A percentile compares a stretch with the other conserved stretches of the same genome.
Conservation (phyloP, 345 rosid genomes). For the Salix koriyanagi region DNA sequence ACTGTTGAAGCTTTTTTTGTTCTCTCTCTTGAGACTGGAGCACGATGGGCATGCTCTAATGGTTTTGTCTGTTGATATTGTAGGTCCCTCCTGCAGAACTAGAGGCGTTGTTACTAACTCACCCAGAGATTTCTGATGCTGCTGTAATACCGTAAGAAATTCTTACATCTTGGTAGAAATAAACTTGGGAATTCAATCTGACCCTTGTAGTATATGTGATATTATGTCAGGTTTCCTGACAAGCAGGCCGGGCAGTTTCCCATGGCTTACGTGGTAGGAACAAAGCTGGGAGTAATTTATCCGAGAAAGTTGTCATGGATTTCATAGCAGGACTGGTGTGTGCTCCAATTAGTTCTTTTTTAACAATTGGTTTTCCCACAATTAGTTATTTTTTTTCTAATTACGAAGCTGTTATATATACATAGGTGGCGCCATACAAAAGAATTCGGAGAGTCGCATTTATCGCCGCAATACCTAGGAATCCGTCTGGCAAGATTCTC, state of each 20-base stretch:
- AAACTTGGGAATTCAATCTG: neutral
- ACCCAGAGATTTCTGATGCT: slow-evolving; percentile 63
- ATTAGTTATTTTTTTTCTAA: neutral
- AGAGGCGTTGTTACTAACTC: slow-evolving; percentile 72
- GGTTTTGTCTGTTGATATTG: neutral
- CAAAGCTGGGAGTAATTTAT: slow-evolving; percentile 44
- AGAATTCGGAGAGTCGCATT: slow-evolving; percentile 60
- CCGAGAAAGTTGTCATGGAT: slow-evolving; percentile 52
- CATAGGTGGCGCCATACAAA: slow-evolving; percentile 82
- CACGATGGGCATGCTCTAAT: neutral
- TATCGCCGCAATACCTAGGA: slow-evolving; percentile 61
- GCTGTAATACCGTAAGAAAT: slow-evolving; percentile 79
- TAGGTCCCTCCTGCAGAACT: slow-evolving; percentile 95
- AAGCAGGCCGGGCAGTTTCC: slow-evolving; percentile 79
- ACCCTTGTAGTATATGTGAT: neutral
- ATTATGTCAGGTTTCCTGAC: slow-evolving; percentile 62
- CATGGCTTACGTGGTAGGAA: slow-evolving; percentile 76
- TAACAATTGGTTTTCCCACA: neutral
- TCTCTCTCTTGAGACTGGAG: neutral
- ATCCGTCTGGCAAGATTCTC: slow-evolving; percentile 75
- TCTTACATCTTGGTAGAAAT: neutral
- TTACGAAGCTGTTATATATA: neutral
- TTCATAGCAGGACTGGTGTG: slow-evolving; percentile 63
- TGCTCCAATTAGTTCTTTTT: neutral
- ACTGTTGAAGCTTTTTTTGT: too few relatives aligned